A percentile compares a stretch with the other conserved stretches of the same genome.
These are phyloP conservation scores for Xylaria sp. DNA, from an alignment of 2,329 filamentous ascomycete genomes.

Conservation along the genomic window DNA sequence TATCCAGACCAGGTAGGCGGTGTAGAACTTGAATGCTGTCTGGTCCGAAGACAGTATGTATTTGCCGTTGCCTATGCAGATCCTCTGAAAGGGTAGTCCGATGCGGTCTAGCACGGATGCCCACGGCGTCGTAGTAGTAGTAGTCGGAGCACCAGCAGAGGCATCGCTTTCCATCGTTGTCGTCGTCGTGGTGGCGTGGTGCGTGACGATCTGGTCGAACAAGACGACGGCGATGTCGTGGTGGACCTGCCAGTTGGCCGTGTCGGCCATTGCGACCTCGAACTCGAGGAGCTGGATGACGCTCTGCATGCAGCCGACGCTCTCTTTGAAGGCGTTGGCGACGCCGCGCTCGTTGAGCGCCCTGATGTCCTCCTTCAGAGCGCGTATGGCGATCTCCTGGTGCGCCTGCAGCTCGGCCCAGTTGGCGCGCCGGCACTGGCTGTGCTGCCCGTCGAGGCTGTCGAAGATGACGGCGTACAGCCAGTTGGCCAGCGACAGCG, in stretches of 20 bases:
- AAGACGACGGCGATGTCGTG: slow-evolving; percentile 62
- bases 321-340: slow-evolving; percentile 49
- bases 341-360: slow-evolving; percentile 48
- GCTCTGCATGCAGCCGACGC: slow-evolving; percentile 59
- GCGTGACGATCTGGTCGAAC: slow-evolving; percentile 59
- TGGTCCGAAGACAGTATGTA: slow-evolving; percentile 59
- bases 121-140: slow-evolving; percentile 48
- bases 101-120: slow-evolving; percentile 49
- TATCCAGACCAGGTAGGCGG: slow-evolving; percentile 59
- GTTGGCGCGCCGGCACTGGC: slow-evolving; percentile 50
- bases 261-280: slow-evolving; percentile 59
- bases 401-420: slow-evolving; percentile 57
- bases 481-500: slow-evolving; percentile 66
- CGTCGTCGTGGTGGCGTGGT: slow-evolving; percentile 35
- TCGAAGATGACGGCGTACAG: slow-evolving; percentile 63
- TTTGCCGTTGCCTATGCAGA: slow-evolving; percentile 40
- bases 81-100: slow-evolving; percentile 26
- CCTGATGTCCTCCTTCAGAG: slow-evolving; percentile 58
- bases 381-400: slow-evolving; percentile 57
- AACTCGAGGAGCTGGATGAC: slow-evolving; percentile 66
- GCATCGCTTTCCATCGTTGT: not conserved
- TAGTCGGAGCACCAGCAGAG: not conserved
- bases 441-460: slow-evolving; percentile 50
- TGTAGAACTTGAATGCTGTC: slow-evolving; percentile 60
- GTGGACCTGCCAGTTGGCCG: slow-evolving; percentile 62